phyloP scores from a whole-genome alignment of 345 rosid genomes.

The Populus ilicifolia region DNA sequence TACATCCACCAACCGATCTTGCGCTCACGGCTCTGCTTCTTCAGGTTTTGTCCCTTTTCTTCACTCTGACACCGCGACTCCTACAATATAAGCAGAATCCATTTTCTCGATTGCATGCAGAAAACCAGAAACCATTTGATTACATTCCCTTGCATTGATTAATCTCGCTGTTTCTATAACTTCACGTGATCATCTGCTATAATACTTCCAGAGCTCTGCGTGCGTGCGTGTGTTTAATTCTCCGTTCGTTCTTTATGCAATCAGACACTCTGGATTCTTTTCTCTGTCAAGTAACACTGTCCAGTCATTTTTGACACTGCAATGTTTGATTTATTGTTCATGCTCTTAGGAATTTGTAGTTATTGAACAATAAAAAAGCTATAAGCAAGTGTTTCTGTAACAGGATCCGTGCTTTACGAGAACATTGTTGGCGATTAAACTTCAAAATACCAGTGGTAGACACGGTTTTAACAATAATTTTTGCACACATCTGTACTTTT shows the following conservation, averaged over 20 bases:
- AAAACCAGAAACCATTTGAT: not conserved
- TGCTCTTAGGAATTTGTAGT: not conserved
- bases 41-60: conserved; percentile 38
- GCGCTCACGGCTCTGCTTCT: conserved; percentile 44
- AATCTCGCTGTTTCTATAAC: not conserved
- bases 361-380: not conserved
- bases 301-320: not conserved
- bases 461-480: not conserved
- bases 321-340: not conserved
- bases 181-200: not conserved
- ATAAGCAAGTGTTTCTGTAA: not conserved
- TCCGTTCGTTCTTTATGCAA: not conserved
- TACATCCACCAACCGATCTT: conserved; percentile 40
- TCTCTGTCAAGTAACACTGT: not conserved
- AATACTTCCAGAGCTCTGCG: not conserved
- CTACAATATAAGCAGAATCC: not conserved
- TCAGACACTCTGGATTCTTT: not conserved
- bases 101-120: not conserved
- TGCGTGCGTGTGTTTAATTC: not conserved
- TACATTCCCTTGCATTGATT: not conserved
- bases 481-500: not conserved
- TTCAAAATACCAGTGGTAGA: not conserved
- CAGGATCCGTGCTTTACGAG: not conserved
- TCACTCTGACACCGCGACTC: not conserved
- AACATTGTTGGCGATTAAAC: not conserved